Evolutionary conservation across 2,329 filamentous ascomycete species (phyloP), one percentile per base, ranked within the genome.

Genomic region (Akanthomyces lecanii): DNA sequence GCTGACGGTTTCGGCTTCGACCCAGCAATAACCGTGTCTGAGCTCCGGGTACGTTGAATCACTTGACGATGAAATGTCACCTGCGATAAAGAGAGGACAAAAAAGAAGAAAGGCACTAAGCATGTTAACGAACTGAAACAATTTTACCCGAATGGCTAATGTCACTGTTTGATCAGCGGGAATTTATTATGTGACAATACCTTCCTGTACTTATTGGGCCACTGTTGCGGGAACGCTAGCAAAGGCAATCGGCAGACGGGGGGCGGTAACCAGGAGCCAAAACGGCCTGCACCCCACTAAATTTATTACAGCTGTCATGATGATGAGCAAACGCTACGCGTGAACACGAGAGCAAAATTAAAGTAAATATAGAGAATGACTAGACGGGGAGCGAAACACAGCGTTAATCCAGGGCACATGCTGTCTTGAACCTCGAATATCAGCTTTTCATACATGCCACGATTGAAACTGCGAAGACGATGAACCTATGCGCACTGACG

Each of bases 181-280:
- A 36, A 36, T 8, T 36, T 21, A 21, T 45, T 45, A 36, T 11
- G 42, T 44, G 16, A 45, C 42, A 21, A 45, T 8, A 16, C 38
- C 12, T 36, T 8, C 6, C 28, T 6, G 28, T 30, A 30, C 4
- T 5, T 30, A 5, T 40, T 16, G 38, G 14, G 47, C 47, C 23
- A 11, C 23, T 10, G 47, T 30, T 50, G 44, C 47, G 47, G 57
- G 11, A 52, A 30, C 57, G 57, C 57, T 60, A 60, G 47, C 33
- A 21, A 44, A 33, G 47, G 21, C 12, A 52, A 52, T 52, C 47
- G 47, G 47, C 48, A 11, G 50, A 18, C 50, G 28, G 33, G 33
- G 8, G 8, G 33, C 10, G 33, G 33, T 36, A 36, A 21, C 21
- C 21, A 21, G 21, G 47, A 59, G 23, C 16, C 33, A 36, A 36